phyloP scores from a whole-genome alignment of 305 asterid genomes.

The Withania somnifera region DNA sequence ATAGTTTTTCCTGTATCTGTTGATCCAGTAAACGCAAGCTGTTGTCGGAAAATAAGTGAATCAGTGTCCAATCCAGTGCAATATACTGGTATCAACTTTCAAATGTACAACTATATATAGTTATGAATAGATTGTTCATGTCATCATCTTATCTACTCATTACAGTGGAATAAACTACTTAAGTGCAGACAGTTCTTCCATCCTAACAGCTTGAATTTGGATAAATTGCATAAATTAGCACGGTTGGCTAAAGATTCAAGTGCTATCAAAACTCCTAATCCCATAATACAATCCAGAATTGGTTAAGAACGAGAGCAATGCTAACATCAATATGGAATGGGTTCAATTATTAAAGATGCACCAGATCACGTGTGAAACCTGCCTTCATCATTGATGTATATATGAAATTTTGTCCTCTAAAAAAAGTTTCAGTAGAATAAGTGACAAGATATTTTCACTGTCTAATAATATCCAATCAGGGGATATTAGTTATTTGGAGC shows the following conservation, averaged over 20 bases:
- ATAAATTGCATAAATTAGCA: background rate
- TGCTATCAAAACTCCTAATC: background rate
- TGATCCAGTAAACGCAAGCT: constrained; percentile 97
- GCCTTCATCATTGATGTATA: background rate
- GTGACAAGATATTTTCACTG: background rate
- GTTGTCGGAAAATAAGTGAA: constrained; percentile 13
- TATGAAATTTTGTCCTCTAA: background rate
- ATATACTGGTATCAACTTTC: background rate
- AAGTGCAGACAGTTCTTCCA: background rate
- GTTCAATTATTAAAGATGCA: background rate
- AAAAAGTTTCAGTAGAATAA: background rate
- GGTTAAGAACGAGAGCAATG: background rate
- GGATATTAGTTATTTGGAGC: background rate
- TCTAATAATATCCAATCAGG: background rate
- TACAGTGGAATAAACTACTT: background rate
- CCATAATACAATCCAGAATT: background rate
- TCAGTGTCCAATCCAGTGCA: background rate
- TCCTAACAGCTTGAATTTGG: background rate
- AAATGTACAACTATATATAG: background rate
- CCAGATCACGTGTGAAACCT: background rate
- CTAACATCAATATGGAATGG: background rate
- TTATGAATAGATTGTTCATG: background rate
- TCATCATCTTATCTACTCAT: background rate
- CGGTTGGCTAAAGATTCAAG: background rate
- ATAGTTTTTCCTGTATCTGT: constrained; percentile 73